These are phyloP conservation scores for Salix viminalis DNA, from an alignment of 345 rosid species.

Conservation along the genomic window DNA sequence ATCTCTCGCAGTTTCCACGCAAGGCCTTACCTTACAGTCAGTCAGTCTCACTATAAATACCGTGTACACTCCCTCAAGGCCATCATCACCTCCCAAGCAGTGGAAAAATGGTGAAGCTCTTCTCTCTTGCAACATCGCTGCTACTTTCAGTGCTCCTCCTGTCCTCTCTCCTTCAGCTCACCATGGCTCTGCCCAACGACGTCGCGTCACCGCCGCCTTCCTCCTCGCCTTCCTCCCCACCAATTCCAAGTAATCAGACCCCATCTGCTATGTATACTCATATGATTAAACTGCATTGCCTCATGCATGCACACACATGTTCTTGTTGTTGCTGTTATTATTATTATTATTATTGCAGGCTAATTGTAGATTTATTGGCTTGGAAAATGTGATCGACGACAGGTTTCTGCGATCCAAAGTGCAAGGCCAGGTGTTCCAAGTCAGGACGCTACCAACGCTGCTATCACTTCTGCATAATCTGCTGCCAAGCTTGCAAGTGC, in stretches of 20 bases:
- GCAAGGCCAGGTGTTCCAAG: constrained; percentile 12
- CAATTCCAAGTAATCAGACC: not conserved
- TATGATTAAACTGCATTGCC: not conserved
- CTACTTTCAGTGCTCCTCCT: constrained; percentile 7
- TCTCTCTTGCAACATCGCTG: not conserved
- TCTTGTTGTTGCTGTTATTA: not conserved
- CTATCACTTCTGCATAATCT: constrained; percentile 17
- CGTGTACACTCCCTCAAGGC: not conserved
- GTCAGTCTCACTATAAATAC: constrained; percentile 7
- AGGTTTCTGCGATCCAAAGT: constrained; percentile 17
- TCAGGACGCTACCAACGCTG: constrained; percentile 16
- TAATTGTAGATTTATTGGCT: not conserved
- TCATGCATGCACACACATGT: not conserved
- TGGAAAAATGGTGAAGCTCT: constrained; percentile 12
- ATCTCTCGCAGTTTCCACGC: too few species aligned
- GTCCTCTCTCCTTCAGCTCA: constrained; percentile 11
- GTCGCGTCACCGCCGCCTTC: not conserved
- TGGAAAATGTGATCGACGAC: too few species aligned
- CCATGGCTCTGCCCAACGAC: not conserved
- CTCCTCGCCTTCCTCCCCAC: not conserved
- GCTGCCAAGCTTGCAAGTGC: constrained; percentile 23
- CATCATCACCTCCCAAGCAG: not conserved
- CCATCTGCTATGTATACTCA: not conserved
- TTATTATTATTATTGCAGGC: not conserved
- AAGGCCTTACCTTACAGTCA: too few species aligned